A percentile compares a stretch with the other conserved stretches of the same genome.
Evolutionary conservation across 441 rosid genomes (phyloP).

Genomic region (Codiaeum variegatum): DNA sequence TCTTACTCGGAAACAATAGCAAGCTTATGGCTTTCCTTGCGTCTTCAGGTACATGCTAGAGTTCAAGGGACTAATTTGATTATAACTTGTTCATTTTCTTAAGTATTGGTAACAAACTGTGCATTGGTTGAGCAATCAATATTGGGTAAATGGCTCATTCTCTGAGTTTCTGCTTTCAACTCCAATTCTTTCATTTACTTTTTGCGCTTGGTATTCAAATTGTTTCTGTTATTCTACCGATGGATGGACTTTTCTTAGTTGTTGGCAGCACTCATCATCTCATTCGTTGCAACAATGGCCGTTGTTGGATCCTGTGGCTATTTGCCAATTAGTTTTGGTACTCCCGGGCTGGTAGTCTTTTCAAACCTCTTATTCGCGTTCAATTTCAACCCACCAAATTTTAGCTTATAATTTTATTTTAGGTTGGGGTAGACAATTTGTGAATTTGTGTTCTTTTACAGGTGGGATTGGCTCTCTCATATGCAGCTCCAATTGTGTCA

Average conservation of each 20-base stretch:
- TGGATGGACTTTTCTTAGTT: conserved; percentile 41
- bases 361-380: conserved; percentile 7
- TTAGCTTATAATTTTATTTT: conserved; percentile 6
- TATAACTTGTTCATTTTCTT: not conserved
- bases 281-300: conserved; percentile 78
- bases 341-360: conserved; percentile 82
- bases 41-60: conserved; percentile 71
- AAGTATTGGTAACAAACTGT: not conserved
- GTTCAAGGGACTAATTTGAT: not conserved
- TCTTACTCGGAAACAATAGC: conserved; percentile 77
- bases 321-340: conserved; percentile 73
- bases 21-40: conserved; percentile 95
- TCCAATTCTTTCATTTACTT: not conserved
- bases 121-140: not conserved
- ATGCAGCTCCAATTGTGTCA: conserved; percentile 90
- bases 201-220: not conserved
- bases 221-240: conserved; percentile 15
- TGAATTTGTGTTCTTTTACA: conserved; percentile 29
- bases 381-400: not conserved
- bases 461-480: conserved; percentile 96
- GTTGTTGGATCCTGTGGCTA: conserved; percentile 67
- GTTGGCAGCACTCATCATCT: conserved; percentile 68
- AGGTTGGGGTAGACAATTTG: not conserved
- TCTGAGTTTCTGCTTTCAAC: not conserved
- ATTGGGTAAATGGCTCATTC: not conserved